These are phyloP conservation scores for Clarkia xantiana DNA, from an alignment of 345 rosid genomes.

Conservation along the genomic window DNA sequence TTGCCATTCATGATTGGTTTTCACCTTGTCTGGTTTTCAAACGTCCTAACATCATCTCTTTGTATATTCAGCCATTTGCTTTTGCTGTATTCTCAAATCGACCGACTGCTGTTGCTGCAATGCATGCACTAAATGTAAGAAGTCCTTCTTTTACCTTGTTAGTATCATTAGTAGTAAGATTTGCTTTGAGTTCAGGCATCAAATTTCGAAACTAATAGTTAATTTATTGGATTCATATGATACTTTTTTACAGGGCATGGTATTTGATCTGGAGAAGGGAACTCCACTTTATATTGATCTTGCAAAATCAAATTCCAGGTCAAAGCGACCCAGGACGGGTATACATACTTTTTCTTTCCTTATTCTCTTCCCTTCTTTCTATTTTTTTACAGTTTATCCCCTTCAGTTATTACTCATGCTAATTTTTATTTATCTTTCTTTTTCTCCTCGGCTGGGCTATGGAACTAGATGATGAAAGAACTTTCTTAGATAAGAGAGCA, in stretches of 20 bases:
- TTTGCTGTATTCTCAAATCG: conserved; percentile 70
- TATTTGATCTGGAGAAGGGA: conserved; percentile 83
- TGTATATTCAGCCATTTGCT: conserved; percentile 54
- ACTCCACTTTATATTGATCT: conserved; percentile 68
- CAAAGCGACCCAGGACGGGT: conserved; percentile 77
- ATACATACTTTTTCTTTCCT: conserved; percentile 1
- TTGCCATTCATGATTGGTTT: no score
- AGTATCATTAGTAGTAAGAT: background rate
- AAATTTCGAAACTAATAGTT: no score
- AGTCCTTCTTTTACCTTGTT: background rate
- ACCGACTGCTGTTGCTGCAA: conserved; percentile 57
- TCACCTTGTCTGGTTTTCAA: background rate
- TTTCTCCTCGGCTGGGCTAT: conserved; percentile 7
- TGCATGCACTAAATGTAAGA: conserved; percentile 76
- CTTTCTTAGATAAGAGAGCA: conserved; percentile 42
- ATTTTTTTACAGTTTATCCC: conserved; percentile 1
- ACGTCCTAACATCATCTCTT: conserved; percentile 9
- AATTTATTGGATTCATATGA: conserved; percentile 5
- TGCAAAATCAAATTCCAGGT: conserved; percentile 80
- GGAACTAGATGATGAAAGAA: conserved; percentile 42
- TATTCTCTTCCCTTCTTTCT: conserved; percentile 2
- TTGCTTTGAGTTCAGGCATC: background rate
- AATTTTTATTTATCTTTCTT: background rate
- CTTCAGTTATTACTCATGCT: background rate
- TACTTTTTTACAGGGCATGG: conserved; percentile 51